Base-by-base conservation (phyloP, 768 basidiomycete species). In the Clavaria fumosa region DNA sequence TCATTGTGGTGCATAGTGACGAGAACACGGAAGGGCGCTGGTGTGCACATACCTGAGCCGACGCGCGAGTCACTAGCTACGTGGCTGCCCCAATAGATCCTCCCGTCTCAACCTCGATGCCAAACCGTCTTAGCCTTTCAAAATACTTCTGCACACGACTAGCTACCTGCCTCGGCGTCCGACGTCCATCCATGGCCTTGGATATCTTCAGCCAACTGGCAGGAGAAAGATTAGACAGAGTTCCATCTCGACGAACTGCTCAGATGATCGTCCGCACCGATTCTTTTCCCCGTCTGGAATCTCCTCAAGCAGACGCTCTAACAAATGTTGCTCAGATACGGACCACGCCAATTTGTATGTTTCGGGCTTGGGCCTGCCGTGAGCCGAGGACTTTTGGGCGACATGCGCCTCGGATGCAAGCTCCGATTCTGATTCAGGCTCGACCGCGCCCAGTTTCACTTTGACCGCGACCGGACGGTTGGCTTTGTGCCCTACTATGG, bases 131-230 rank as follows among this genome's bases (percentile, higher is more conserved):
- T 53, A 86, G 53, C 61, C 85, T 86, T 52, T 79, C 79, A 53
- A 83, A 78, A 55, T 85, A 86, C 56, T 88, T 88, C 48, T 88
- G 84, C 38, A 88, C 83, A 12, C 82, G 69, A 59, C 80, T 84
- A 24, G 82, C 82, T n/a, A 88, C 84, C 59, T 88, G 84, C 43
- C 82, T 59, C 3, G 83, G 75, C 3, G 84, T 85, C 40, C 83
- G 59, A 31, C 62, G 62, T 1, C 83, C 83, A 34, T 72, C 63
- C 84, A 88, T 88, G 23, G 79, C 84, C 37, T 66, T 60, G 10
- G 83, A 86, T 36, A 86, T 86, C 54, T 82, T 80, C 39, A 73
- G 64, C 78, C 78, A 86, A 37, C 82, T 84, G 47, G 17, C 34
- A 4, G 18, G 39, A 32, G 20, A 27, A 24, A 6, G 33, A 9